phyloP scores from a whole-genome alignment of 495 filamentous ascomycete species.

The Beverwykella pulmonaria region DNA sequence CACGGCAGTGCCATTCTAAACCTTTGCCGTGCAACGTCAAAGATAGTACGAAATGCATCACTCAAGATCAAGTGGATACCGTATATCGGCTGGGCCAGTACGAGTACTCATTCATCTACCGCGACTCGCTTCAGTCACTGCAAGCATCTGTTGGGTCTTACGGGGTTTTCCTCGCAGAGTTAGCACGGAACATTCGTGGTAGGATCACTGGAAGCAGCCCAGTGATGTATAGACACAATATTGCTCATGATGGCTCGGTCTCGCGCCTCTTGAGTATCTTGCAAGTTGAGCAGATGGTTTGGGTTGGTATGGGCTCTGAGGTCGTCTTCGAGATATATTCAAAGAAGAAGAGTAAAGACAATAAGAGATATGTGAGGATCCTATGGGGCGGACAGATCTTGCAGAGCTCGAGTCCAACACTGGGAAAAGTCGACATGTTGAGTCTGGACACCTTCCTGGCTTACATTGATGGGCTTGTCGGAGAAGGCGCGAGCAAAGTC shows the following conservation, averaged over 20 bases:
- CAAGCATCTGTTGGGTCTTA: conserved; percentile 55
- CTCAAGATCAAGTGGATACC: conserved; percentile 55
- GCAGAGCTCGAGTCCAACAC: conserved; percentile 57
- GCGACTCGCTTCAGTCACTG: conserved; percentile 60
- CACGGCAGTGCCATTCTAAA: conserved; percentile 66
- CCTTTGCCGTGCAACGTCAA: conserved; percentile 61
- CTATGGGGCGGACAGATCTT: conserved; percentile 66
- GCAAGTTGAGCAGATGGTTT: conserved; percentile 69
- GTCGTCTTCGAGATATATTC: conserved; percentile 68
- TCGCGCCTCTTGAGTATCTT: conserved; percentile 63
- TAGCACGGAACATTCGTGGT: conserved; percentile 60
- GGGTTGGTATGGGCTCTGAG: conserved; percentile 74
- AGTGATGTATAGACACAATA: conserved; percentile 63
- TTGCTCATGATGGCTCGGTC: conserved; percentile 71
- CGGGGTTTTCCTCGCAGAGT: conserved; percentile 67
- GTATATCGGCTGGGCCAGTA: conserved; percentile 71
- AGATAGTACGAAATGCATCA: conserved; percentile 58
- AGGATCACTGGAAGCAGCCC: conserved; percentile 44
- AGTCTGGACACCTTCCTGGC: conserved; percentile 58
- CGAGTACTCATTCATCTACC: conserved; percentile 71
- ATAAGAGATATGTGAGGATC: conserved; percentile 56
- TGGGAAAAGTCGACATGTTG: conserved; percentile 66
- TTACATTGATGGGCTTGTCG: conserved; percentile 68
- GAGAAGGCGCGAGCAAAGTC: conserved; percentile 40
- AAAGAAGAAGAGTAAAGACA: conserved; percentile 2